Evolutionary conservation across 345 rosid species (phyloP).

Genomic region (Salix arbutifolia): DNA sequence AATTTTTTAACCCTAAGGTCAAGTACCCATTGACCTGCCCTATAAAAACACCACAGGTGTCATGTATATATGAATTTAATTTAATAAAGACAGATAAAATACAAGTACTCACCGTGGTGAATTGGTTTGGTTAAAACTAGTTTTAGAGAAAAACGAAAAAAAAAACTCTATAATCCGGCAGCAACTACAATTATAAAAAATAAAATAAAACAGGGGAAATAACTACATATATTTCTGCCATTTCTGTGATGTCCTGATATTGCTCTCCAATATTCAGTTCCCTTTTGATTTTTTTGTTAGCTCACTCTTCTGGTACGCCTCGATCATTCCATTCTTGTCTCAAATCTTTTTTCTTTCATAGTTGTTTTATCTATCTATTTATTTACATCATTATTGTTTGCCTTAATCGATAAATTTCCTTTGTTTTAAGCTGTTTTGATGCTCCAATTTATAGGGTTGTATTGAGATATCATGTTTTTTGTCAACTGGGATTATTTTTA

Average conservation of each 20-base stretch:
- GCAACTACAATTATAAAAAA: neutral
- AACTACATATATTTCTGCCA: neutral
- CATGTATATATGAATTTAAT: too few species aligned
- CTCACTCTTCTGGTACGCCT: slow-evolving; percentile 29
- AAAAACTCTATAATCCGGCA: neutral
- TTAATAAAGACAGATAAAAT: too few species aligned
- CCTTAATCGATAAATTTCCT: neutral
- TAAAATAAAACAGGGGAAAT: neutral
- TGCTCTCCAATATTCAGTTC: slow-evolving; percentile 3
- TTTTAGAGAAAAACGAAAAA: too few species aligned
- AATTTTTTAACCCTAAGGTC: too few species aligned
- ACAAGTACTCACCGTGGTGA: too few species aligned
- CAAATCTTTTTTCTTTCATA: slow-evolving; percentile 8
- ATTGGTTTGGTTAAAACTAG: too few species aligned
- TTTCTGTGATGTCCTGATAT: slow-evolving; percentile 25
- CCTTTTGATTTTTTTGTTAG: slow-evolving; percentile 29
- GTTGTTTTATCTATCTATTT: slow-evolving; percentile 5
- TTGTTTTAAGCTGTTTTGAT: slow-evolving; percentile 14
- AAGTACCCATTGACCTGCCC: too few species aligned
- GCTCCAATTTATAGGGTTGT: slow-evolving; percentile 1
- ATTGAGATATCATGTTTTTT: neutral
- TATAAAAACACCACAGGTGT: too few species aligned
- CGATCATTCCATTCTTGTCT: slow-evolving; percentile 21
- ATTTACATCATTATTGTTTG: neutral
- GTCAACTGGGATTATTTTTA: slow-evolving; percentile 20